A percentile compares a stretch with the other conserved stretches of the same genome.
phyloP scores from a whole-genome alignment of 148 eudicot species.

The Polygonum aviculare region DNA sequence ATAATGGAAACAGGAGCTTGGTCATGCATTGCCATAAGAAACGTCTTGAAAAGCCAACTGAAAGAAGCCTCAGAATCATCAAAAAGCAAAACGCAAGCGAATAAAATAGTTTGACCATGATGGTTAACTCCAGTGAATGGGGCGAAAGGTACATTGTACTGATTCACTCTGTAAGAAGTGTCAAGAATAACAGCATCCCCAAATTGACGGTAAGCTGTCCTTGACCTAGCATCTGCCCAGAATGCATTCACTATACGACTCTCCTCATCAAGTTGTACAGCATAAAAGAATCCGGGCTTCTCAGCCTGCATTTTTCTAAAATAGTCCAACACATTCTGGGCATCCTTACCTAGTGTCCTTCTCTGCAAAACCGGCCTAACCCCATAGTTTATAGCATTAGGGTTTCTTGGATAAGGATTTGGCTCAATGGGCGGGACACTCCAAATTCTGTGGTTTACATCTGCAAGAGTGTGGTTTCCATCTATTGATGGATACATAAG shows the following conservation, averaged over 20 bases:
- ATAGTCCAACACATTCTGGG: conserved; percentile 83
- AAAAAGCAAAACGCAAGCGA: conserved; percentile 80
- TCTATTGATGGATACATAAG: conserved; percentile 56
- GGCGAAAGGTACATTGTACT: conserved; percentile 71
- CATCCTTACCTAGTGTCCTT: conserved; percentile 74
- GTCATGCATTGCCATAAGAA: conserved; percentile 82
- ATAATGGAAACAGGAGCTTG: conserved; percentile 55
- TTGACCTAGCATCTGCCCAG: conserved; percentile 92
- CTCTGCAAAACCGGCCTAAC: conserved; percentile 30
- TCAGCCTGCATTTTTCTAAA: conserved; percentile 91
- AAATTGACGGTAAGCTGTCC: conserved; percentile 70
- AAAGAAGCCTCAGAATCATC: conserved; percentile 93
- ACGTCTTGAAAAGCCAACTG: conserved; percentile 74
- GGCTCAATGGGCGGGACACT: conserved; percentile 32
- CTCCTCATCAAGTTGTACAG: conserved; percentile 83
- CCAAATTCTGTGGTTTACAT: conserved; percentile 33
- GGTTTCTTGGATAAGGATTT: conserved; percentile 32
- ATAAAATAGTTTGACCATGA: conserved; percentile 73
- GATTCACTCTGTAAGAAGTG: conserved; percentile 57
- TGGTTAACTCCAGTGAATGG: conserved; percentile 85
- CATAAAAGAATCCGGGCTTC: conserved; percentile 91
- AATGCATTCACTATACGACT: conserved; percentile 79
- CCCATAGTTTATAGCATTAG: conserved; percentile 27
- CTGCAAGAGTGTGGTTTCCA: conserved; percentile 34
- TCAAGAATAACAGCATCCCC: conserved; percentile 75